phyloP scores from a whole-genome alignment of 768 basidiomycete genomes.

The Tulasnella sp. region DNA sequence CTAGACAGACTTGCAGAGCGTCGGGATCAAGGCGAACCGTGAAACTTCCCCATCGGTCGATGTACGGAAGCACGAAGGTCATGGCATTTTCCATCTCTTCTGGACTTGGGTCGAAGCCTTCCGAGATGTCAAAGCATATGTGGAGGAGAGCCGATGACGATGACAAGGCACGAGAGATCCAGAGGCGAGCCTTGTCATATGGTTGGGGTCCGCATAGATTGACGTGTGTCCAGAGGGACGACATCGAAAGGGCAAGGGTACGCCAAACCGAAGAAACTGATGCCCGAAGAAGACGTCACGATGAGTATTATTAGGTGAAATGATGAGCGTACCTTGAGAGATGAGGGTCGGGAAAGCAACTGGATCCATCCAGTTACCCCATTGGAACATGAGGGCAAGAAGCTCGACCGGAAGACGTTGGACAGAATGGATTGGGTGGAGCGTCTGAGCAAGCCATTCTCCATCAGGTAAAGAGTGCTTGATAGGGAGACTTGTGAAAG shows the following conservation, averaged over 20 bases:
- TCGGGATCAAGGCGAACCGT: not conserved
- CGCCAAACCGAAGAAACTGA: conserved; percentile 1
- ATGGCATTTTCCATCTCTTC: not conserved
- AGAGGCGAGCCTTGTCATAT: not conserved
- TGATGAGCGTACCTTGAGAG: not conserved
- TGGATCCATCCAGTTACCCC: not conserved
- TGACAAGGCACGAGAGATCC: not conserved
- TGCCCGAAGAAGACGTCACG: not conserved
- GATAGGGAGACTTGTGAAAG: not conserved
- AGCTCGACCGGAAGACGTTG: conserved; percentile 1
- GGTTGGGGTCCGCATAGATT: not conserved
- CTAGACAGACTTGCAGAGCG: not conserved
- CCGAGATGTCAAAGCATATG: not conserved
- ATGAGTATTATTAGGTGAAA: not conserved
- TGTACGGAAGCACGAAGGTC: not conserved
- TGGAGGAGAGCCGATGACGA: not conserved
- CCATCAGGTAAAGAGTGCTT: not conserved
- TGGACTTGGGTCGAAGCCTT: conserved; percentile 8
- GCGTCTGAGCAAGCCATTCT: not conserved
- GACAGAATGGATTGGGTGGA: not conserved
- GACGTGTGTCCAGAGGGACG: conserved; percentile 1
- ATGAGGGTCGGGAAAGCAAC: conserved; percentile 4
- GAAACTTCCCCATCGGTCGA: conserved; percentile 4
- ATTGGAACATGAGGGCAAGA: conserved; percentile 1
- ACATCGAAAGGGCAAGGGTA: not conserved